phyloP scores from a whole-genome alignment of 192 early-diverging fungal species.

The Coemansia sp. region DNA sequence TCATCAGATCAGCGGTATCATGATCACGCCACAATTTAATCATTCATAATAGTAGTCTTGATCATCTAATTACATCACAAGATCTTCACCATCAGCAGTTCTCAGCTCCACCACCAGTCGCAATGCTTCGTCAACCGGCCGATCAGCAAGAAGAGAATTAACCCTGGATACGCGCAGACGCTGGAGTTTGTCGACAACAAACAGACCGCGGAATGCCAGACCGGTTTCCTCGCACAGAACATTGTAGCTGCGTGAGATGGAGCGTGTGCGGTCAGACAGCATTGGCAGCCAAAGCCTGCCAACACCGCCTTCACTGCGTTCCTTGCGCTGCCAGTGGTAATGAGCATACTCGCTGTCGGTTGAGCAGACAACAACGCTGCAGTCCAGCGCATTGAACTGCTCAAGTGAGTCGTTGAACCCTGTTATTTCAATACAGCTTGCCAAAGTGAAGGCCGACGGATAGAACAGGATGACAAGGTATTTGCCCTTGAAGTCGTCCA shows the following conservation, averaged over 20 bases:
- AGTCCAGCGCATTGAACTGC: constrained; percentile 69
- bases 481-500: constrained; percentile 26
- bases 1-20: no score
- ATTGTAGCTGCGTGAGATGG: constrained; percentile 67
- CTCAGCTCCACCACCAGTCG: constrained; percentile 83
- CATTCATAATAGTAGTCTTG: no score
- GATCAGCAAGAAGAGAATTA: constrained; percentile 81
- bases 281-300: constrained; percentile 81
- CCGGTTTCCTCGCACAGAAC: constrained; percentile 73
- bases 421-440: constrained; percentile 82
- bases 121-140: constrained; percentile 74
- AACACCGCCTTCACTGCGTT: constrained; percentile 77
- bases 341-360: constrained; percentile 78
- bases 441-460: constrained; percentile 79
- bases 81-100: constrained; percentile 67
- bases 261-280: constrained; percentile 72
- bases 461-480: constrained; percentile 79
- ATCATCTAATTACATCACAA: no score
- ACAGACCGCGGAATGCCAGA: constrained; percentile 74
- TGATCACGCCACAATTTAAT: neutral
- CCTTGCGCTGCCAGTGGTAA: constrained; percentile 74
- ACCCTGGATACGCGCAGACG: constrained; percentile 73
- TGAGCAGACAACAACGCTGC: constrained; percentile 65
- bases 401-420: constrained; percentile 71
- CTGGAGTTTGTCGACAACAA: constrained; percentile 79